Conservation (phyloP, 176 grass and related monocot genomes). For the Aegilops tauschii region DNA sequence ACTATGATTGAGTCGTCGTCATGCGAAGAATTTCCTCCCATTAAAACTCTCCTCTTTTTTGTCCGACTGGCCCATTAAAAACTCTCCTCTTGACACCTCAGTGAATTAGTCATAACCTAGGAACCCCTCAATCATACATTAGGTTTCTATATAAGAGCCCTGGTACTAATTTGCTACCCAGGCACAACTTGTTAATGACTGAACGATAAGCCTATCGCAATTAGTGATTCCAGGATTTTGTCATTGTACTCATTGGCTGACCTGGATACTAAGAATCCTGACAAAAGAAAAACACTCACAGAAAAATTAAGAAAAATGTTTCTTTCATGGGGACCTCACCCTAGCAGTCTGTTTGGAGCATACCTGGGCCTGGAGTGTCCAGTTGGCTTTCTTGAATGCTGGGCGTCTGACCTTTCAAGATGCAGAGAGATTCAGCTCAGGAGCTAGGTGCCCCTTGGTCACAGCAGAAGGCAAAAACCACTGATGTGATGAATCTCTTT, state of each 20-base stretch:
- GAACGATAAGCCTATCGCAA: slow-evolving; percentile 11
- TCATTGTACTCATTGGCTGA: slow-evolving; percentile 10
- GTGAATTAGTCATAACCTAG: neutral
- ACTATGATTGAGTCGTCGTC: neutral
- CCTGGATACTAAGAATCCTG: slow-evolving; percentile 22
- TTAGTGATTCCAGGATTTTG: slow-evolving; percentile 19
- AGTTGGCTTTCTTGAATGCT: slow-evolving; percentile 1
- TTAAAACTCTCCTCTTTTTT: neutral
- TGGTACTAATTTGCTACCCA: neutral
- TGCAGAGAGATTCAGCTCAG: slow-evolving; percentile 20
- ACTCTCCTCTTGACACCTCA: neutral
- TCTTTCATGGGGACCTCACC: slow-evolving; percentile 19
- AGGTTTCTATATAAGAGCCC: neutral
- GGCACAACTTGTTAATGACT: neutral
- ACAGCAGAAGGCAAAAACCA: slow-evolving; percentile 20
- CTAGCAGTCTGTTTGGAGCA: neutral
- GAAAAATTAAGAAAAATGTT: neutral
- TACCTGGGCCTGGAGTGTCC: neutral
- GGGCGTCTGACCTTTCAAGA: slow-evolving; percentile 26
- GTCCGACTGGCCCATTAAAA: neutral
- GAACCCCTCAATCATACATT: neutral
- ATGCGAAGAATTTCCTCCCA: neutral
- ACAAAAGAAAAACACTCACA: neutral
- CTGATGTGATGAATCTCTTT: neutral
- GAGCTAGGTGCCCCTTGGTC: slow-evolving; percentile 12